Percentiles rank a stretch among this genome's conserved stretches.
These are phyloP conservation scores for Acrodontium crateriforme DNA, from an alignment of 2,329 filamentous ascomycete genomes.

Conservation along the genomic window DNA sequence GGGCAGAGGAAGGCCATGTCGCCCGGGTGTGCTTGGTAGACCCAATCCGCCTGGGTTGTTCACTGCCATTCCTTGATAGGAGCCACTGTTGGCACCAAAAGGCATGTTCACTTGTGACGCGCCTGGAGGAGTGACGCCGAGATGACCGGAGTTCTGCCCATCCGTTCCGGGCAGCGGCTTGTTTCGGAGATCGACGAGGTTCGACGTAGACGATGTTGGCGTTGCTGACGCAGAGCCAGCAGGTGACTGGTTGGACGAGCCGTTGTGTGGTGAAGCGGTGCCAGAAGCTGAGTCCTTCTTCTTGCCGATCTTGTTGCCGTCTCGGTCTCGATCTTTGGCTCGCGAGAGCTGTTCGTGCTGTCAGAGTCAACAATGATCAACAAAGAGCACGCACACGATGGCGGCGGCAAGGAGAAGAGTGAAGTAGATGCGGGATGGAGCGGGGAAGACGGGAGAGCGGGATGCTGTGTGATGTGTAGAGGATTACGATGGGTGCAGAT, in stretches of 20 bases:
- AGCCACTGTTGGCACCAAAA: conserved; percentile 8
- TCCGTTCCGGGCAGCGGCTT: conserved; percentile 51
- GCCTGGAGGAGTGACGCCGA: conserved; percentile 25
- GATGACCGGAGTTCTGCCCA: conserved; percentile 28
- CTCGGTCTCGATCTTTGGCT: conserved; percentile 34
- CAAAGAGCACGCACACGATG: conserved; percentile 5
- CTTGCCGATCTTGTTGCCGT: conserved; percentile 56
- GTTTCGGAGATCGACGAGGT: conserved; percentile 71
- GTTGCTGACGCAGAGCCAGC: conserved; percentile 52
- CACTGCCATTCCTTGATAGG: conserved; percentile 7
- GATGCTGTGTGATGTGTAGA: no score
- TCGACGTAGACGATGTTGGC: conserved; percentile 78
- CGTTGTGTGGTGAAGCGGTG: conserved; percentile 59
- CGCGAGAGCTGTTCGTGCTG: conserved; percentile 78
- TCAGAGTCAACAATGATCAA: conserved; percentile 18
- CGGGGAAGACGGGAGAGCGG: no score
- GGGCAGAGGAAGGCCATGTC: conserved; percentile 33
- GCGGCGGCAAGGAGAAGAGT: conserved; percentile 13
- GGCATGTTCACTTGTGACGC: conserved; percentile 10
- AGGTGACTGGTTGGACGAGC: conserved; percentile 41
- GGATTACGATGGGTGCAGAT: conserved; percentile 1
- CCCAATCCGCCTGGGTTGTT: conserved; percentile 5
- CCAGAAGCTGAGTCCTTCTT: conserved; percentile 47
- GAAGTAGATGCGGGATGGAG: no score
- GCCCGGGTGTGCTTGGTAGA: conserved; percentile 15